Evolutionary conservation across 139 green algal genomes (phyloP).

Genomic region (Chara braunii): DNA sequence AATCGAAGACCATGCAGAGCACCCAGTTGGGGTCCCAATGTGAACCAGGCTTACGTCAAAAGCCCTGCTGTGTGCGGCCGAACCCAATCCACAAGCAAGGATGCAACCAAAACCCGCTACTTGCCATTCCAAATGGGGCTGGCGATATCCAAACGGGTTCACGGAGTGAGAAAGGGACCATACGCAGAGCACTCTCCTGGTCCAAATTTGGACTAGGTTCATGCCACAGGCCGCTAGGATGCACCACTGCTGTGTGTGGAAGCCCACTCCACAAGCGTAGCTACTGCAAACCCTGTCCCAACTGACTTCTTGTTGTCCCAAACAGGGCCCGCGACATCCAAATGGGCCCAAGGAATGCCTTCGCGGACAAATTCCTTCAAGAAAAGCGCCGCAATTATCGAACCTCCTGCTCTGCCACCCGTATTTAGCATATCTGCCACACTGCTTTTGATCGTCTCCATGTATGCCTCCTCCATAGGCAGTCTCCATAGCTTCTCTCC

Average conservation of each 20-base stretch:
- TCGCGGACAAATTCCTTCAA: slow-evolving; percentile 65
- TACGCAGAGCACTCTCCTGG: too few relatives aligned
- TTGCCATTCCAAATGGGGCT: slow-evolving; percentile 69
- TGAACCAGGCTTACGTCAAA: too few relatives aligned
- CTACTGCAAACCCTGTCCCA: slow-evolving; percentile 81
- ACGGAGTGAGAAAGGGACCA: too few relatives aligned
- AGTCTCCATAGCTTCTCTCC: slow-evolving; percentile 88
- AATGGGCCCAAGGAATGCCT: slow-evolving; percentile 79
- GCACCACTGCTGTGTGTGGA: too few relatives aligned
- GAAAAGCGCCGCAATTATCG: slow-evolving; percentile 91
- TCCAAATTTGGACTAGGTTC: too few relatives aligned
- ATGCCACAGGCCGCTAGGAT: too few relatives aligned
- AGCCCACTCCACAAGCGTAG: slow-evolving; percentile 77
- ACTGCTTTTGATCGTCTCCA: slow-evolving; percentile 60
- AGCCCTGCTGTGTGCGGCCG: too few relatives aligned
- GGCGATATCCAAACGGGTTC: slow-evolving; percentile 89
- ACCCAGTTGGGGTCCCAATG: too few relatives aligned
- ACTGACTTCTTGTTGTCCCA: slow-evolving; percentile 69
- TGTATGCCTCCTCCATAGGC: slow-evolving; percentile 82
- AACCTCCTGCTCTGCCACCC: slow-evolving; percentile 55
- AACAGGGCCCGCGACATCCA: slow-evolving; percentile 87
- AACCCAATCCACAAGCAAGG: too few relatives aligned
- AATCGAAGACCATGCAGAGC: too few relatives aligned
- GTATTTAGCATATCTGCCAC: slow-evolving; percentile 88
- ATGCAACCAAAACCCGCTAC: too few relatives aligned